Evolutionary conservation across 2,329 filamentous ascomycete species (phyloP), one percentile per base, ranked within the genome.

Genomic region (Cryphonectria naterciae): DNA sequence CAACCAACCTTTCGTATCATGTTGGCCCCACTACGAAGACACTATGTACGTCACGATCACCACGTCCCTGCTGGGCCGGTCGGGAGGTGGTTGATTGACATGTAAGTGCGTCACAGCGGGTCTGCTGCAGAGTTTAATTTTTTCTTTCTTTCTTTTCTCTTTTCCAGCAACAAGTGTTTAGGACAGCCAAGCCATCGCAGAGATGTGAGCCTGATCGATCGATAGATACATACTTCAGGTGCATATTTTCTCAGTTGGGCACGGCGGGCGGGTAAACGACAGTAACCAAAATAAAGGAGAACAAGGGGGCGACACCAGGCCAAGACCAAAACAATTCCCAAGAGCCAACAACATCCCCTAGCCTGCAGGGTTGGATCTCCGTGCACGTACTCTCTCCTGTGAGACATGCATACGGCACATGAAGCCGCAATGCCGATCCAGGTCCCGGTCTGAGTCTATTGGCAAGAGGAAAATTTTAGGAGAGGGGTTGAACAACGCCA

Each of bases 401-500:
- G 22, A 60, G 52, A 61, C 56, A 61, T 67, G 65, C 65, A 67
- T 61, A 35, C 64, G 54, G 54, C 37, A 60, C 65, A n/a, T 54
- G 8, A 67, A 15, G 54, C 65, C 65, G 65, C 54, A 28, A n/a
- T 67, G 65, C 65, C 65, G 65, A 56, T 52, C 43, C 64, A 58
- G 49, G 49, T 52, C 22, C 49, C 22, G n/a, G 49, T 25, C 49
- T 46, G 17, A 19, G 43, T 49, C 43, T 22, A 49, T 49, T 49
- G 43, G 43, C 43, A 49, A 49, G 7, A 49, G 6, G 10, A 49
- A 49, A 49, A 22, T 22, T 2, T n/a, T 49, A 49, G 46, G 43
- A 22, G 43, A 22, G 43, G 43, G 43, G 43, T 19, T 49, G 1
- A 46, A 46, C 15, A 46, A 46, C 6, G 11, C 41, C 25, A 32